Base-by-base conservation (phyloP, 805 yeast species). In the Yarrowia hollandica region DNA sequence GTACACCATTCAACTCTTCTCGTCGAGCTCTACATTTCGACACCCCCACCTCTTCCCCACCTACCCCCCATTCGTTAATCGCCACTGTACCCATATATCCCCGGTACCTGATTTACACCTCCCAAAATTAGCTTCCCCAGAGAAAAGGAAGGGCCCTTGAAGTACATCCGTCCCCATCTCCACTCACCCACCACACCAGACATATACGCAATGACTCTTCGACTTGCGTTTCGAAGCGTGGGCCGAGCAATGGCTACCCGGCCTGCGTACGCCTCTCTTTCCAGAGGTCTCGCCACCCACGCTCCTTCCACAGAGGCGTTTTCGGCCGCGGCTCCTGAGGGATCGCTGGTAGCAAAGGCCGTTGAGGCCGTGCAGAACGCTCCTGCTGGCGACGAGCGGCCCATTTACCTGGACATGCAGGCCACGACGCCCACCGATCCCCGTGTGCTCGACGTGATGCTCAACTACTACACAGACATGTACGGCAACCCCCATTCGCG, bases 401-500 rank as follows among this genome's bases (percentile, higher is more conserved):
- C 99, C 9, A 94, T 94, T 63, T 94, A 94, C 73, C 75, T 94
- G 68, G 99, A 94, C 68, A 91, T 91, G 81, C 99, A 94, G 75
- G 98, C 99, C 26, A 94, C 99, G 0, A 92, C 99, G 0, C 99
- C 98, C 23, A 88, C 94, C 1, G 99, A 94, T 70, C 99, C 99
- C 28, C 79, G 99, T 60, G 99, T 94, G 9, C 74, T 94, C 65
- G 75, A 72, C 62, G 66, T 55, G 48, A 72, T 72, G 74, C 64
- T 72, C 57, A 69, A 68, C 41, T 69, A 66, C 63, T 70, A 68
- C 64, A 92, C 98, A 2, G 98, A 98, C 4, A 78, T 89, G 60
- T 94, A 90, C 71, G 99, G 99, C 63, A 94, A 94, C 72, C 99
- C 99, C 19, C 99, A 94, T 74, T 90, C 97, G 5, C 84, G 94